Conservation (phyloP, 495 filamentous ascomycete species). For the Emericellopsis terricola region DNA sequence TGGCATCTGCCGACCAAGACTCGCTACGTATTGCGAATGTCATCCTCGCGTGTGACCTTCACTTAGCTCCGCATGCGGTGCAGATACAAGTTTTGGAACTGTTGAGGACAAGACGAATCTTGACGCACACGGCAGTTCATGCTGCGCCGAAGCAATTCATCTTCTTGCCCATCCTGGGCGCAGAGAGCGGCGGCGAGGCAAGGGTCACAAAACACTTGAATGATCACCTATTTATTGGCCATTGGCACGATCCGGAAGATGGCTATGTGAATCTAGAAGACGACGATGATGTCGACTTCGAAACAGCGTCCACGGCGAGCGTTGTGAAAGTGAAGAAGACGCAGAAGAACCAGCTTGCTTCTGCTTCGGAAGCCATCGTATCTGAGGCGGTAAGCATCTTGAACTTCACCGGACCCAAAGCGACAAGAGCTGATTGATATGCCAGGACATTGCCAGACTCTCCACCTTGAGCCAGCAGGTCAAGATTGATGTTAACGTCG, state of each 20-base stretch:
- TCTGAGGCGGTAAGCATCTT: constrained; percentile 1
- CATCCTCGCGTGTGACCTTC: constrained; percentile 63
- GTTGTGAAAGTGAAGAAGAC: constrained; percentile 12
- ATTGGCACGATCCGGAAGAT: constrained; percentile 60
- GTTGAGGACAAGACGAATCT: constrained; percentile 54
- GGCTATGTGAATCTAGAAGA: constrained; percentile 57
- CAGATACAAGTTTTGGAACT: constrained; percentile 84
- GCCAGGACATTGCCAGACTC: constrained; percentile 19
- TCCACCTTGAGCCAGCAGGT: constrained; percentile 13
- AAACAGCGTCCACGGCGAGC: constrained; percentile 12
- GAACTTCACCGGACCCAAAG: no score
- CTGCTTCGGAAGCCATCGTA: background rate
- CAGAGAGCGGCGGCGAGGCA: constrained; percentile 20
- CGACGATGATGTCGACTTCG: constrained; percentile 12
- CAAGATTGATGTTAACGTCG: constrained; percentile 37
- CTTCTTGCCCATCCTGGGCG: constrained; percentile 51
- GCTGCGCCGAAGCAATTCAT: constrained; percentile 65
- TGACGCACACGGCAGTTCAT: constrained; percentile 50
- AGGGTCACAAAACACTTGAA: constrained; percentile 41
- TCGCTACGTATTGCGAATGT: constrained; percentile 48
- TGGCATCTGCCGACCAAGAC: background rate
- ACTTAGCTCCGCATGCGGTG: constrained; percentile 47
- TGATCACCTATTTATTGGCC: constrained; percentile 76
- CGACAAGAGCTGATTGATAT: no score
- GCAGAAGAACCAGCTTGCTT: background rate